Evolutionary conservation across 257 asterid genomes (phyloP), one percentile per base, ranked within the genome.

Genomic region (Gardenia jasminoides): DNA sequence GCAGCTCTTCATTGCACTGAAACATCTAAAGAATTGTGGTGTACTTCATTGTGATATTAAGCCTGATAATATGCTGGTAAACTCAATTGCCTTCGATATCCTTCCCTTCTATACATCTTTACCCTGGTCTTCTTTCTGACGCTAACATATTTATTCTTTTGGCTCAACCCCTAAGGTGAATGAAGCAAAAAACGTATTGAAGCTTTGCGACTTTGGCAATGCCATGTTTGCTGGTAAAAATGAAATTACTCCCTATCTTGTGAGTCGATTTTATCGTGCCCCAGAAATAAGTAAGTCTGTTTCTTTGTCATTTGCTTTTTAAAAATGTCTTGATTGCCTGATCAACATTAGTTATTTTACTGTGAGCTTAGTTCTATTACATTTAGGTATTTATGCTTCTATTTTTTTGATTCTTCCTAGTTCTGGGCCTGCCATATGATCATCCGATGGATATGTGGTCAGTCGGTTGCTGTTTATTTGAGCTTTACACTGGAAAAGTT

Each of bases 141-240:
- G n/a, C 31, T 70, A 46, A 33, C 19, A 12, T 31, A 48, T 50
- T 58, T 69, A 66, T 73, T 69, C 52, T 78, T 41, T 66, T 28
- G 33, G 48, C 69, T 56, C 10, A 16, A 39, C 9, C 26, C 76
- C 56, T 7, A 74, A 96, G 99, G 99, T 96, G 76, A 96, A 92
- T 80, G 99, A 96, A 85, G 93, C 98, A 20, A 96, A 93, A 81
- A 92, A 91, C 76, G 93, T 96, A 4, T 67, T 96, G 89, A 96
- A 96, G 91, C 96, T 96, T 65, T 96, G 99, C 72, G 98, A 96
- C 87, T 96, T 96, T 69, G 99, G 99, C 58, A 96, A 91, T 89
- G 98, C 99, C 80, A 96, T 96, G 99, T 93, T 96, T 91, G 96
- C 97, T 87, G 99, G 99, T 22, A 94, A 89, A 91, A 96, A 96